Conservation (phyloP, 306 rosid genomes). For the Astragalus glycyphyllos region DNA sequence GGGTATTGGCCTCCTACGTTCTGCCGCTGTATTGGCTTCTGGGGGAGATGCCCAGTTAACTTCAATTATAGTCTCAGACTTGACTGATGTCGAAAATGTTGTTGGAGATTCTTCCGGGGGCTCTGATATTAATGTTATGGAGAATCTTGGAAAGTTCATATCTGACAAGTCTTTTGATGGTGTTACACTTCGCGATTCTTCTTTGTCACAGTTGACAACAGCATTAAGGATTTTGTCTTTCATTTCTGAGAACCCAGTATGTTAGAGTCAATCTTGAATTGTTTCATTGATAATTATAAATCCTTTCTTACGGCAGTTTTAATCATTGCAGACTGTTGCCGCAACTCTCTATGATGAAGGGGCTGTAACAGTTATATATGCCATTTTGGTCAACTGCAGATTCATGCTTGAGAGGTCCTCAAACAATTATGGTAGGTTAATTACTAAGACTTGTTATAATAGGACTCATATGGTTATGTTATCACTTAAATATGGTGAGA, state of each 20-base stretch:
- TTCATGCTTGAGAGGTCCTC: slow-evolving; percentile 94
- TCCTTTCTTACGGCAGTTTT: slow-evolving; percentile 43
- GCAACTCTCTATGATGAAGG: slow-evolving; percentile 90
- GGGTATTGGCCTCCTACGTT: slow-evolving; percentile 82
- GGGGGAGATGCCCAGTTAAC: slow-evolving; percentile 96
- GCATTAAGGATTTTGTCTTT: slow-evolving; percentile 92
- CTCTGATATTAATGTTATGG: slow-evolving; percentile 93
- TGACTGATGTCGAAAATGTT: slow-evolving; percentile 83
- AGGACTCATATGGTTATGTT: slow-evolving; percentile 12
- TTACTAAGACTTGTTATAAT: slow-evolving; percentile 24
- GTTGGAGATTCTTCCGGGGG: slow-evolving; percentile 78
- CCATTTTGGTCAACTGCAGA: slow-evolving; percentile 89
- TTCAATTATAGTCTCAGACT: slow-evolving; percentile 80
- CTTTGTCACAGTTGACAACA: slow-evolving; percentile 91
- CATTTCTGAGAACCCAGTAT: slow-evolving; percentile 94
- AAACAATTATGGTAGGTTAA: slow-evolving; percentile 78
- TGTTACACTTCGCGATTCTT: slow-evolving; percentile 84
- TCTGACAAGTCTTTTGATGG: slow-evolving; percentile 97
- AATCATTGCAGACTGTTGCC: slow-evolving; percentile 74
- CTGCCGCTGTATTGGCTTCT: slow-evolving; percentile 92
- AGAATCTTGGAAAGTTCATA: slow-evolving; percentile 85
- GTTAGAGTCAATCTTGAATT: slow-evolving; percentile 44
- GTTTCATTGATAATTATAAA: slow-evolving; percentile 24
- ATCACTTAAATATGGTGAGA: background rate
- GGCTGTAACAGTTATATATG: slow-evolving; percentile 76